Evolutionary conservation across 352 stramenopile genomes (phyloP).

Genomic region (Peronospora belbahrii): DNA sequence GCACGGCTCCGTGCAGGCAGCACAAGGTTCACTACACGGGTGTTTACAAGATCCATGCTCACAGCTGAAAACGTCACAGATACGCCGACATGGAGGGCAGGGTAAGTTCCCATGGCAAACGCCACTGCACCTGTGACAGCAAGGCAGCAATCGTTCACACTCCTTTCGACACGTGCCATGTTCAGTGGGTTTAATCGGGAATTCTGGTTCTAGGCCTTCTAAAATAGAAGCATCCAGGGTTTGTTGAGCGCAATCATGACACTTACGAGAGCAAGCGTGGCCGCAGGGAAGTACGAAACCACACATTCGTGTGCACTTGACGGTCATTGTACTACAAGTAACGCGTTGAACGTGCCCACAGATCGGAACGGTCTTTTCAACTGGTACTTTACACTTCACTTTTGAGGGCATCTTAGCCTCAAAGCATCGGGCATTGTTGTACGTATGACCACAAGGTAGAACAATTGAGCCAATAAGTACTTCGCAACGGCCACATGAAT

Average conservation of each 20-base stretch:
- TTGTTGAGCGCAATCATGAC: slow-evolving; percentile 29
- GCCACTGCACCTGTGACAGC: slow-evolving; percentile 47
- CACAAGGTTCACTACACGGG: slow-evolving; percentile 37
- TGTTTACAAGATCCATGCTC: slow-evolving; percentile 53
- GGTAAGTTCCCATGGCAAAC: slow-evolving; percentile 42
- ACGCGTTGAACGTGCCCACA: slow-evolving; percentile 30
- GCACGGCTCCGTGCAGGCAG: slow-evolving; percentile 65
- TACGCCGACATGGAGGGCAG: slow-evolving; percentile 47
- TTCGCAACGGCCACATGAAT: slow-evolving; percentile 52
- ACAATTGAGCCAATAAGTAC: slow-evolving; percentile 28
- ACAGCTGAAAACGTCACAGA: slow-evolving; percentile 48
- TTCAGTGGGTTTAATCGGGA: slow-evolving; percentile 29
- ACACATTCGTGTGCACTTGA: slow-evolving; percentile 20
- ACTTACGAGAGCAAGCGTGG: slow-evolving; percentile 32
- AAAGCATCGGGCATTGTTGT: slow-evolving; percentile 22
- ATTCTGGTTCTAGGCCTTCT: slow-evolving; percentile 12
- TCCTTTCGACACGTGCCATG: slow-evolving; percentile 45
- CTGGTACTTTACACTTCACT: slow-evolving; percentile 16
- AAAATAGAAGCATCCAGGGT: slow-evolving; percentile 22
- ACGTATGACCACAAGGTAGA: slow-evolving; percentile 50
- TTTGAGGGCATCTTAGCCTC: slow-evolving; percentile 15
- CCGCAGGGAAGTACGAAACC: slow-evolving; percentile 22
- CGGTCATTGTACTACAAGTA: slow-evolving; percentile 11
- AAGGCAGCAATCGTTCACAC: slow-evolving; percentile 57
- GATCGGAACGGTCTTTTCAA: slow-evolving; percentile 24